Evolutionary conservation across 306 rosid species (phyloP).

Genomic region (Rosa lucieae): DNA sequence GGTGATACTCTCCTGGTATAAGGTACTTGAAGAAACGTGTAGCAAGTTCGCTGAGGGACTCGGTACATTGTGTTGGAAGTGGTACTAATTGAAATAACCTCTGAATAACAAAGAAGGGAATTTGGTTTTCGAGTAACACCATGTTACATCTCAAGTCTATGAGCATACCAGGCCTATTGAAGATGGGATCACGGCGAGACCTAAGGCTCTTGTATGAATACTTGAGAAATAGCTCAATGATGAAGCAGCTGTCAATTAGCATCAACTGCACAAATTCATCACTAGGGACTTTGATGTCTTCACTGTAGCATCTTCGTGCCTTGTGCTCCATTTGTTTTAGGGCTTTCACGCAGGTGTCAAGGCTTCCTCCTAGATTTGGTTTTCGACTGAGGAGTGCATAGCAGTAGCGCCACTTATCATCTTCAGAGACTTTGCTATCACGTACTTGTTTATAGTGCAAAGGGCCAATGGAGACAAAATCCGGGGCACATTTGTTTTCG

Average conservation of each 20-base stretch:
- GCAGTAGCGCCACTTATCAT: constrained; percentile 51
- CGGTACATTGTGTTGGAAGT: constrained; percentile 31
- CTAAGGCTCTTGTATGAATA: constrained; percentile 36
- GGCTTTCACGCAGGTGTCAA: constrained; percentile 36
- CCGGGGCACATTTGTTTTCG: constrained; percentile 25
- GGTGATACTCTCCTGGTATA: constrained; percentile 35
- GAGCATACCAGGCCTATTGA: constrained; percentile 34
- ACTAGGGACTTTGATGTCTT: neutral
- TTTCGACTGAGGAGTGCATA: constrained; percentile 44
- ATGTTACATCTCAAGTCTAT: constrained; percentile 35
- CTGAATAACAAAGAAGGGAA: constrained; percentile 50
- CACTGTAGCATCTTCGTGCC: constrained; percentile 38
- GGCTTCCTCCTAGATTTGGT: constrained; percentile 40
- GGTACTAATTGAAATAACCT: constrained; percentile 42
- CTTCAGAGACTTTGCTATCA: constrained; percentile 18
- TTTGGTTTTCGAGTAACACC: constrained; percentile 57
- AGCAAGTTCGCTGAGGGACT: constrained; percentile 43
- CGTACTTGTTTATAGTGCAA: constrained; percentile 28
- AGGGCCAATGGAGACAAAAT: constrained; percentile 54
- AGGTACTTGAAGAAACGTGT: constrained; percentile 38
- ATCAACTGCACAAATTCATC: constrained; percentile 41
- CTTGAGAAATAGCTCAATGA: constrained; percentile 57
- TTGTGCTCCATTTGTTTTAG: constrained; percentile 42
- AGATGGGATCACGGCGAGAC: constrained; percentile 45
- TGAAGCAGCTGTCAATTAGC: constrained; percentile 58